A percentile compares a stretch with the other conserved stretches of the same genome.
Evolutionary conservation across 2,329 filamentous ascomycete species (phyloP).

Genomic region (Claviceps cyperi): DNA sequence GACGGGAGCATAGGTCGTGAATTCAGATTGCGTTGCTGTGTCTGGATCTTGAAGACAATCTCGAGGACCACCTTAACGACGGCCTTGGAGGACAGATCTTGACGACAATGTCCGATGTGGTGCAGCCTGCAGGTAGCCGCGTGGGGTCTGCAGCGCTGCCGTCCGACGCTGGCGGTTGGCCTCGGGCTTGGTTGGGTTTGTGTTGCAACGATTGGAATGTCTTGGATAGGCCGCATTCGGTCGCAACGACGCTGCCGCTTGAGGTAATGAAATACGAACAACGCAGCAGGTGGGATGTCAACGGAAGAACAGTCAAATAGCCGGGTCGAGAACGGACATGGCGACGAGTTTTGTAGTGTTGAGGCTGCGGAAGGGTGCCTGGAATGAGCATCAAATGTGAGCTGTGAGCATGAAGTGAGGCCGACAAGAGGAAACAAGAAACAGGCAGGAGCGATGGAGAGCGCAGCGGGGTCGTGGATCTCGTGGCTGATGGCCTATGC

Average conservation of each 20-base stretch:
- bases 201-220: neutral
- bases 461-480: neutral
- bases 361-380: neutral
- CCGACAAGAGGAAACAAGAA: neutral
- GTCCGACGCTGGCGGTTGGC: neutral
- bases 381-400: no score
- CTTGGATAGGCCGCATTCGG: neutral
- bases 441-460: conserved; percentile 1
- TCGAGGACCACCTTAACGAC: neutral
- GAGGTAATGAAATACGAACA: neutral
- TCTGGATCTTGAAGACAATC: no score
- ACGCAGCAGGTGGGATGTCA: neutral
- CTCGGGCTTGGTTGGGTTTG: neutral
- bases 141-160: conserved; percentile 1
- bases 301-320: neutral
- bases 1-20: neutral
- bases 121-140: conserved; percentile 3
- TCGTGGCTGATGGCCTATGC: conserved; percentile 5
- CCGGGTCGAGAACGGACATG: neutral
- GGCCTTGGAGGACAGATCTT: neutral
- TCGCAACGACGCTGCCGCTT: conserved; percentile 2
- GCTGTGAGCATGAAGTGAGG: neutral
- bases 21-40: neutral
- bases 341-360: neutral
- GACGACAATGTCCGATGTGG: conserved; percentile 1